Evolutionary conservation across 345 rosid genomes (phyloP).

Genomic region (Eutrema yunnanense): DNA sequence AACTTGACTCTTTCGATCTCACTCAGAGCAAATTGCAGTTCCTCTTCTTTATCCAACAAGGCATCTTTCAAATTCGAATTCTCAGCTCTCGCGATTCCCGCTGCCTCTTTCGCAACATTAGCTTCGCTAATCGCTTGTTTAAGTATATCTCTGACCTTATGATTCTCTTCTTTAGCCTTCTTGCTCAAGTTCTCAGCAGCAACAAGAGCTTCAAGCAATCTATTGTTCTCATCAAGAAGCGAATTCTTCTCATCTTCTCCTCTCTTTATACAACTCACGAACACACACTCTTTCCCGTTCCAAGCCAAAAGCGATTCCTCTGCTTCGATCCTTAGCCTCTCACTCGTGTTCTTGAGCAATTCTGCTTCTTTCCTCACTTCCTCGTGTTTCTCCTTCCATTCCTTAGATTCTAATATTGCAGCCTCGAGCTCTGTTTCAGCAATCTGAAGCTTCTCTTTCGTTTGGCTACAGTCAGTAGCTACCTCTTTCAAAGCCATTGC

Average conservation of each 20-base stretch:
- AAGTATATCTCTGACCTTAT: constrained; percentile 62
- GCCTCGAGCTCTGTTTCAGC: constrained; percentile 41
- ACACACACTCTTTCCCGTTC: constrained; percentile 71
- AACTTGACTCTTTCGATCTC: constrained; percentile 61
- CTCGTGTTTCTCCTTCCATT: constrained; percentile 34
- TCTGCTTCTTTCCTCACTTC: constrained; percentile 56
- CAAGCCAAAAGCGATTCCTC: constrained; percentile 74
- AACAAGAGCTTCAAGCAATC: constrained; percentile 41
- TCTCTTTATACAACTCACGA: constrained; percentile 55
- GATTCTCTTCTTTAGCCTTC: constrained; percentile 56
- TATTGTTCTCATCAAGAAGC: constrained; percentile 43
- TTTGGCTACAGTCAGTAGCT: constrained; percentile 44
- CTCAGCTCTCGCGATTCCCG: constrained; percentile 60
- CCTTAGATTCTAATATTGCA: constrained; percentile 27
- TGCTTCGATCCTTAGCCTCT: constrained; percentile 65
- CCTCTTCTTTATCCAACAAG: constrained; percentile 56
- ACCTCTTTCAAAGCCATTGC: constrained; percentile 82
- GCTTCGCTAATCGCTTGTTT: constrained; percentile 90
- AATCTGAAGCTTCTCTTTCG: constrained; percentile 46
- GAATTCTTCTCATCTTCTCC: constrained; percentile 66
- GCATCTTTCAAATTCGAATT: constrained; percentile 68
- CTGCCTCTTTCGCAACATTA: constrained; percentile 82
- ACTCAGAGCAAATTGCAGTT: constrained; percentile 40
- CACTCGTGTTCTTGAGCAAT: constrained; percentile 43
- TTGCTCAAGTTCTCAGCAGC: constrained; percentile 39